phyloP scores from a whole-genome alignment of 208 protist species.

The Wallacemonas sp. region DNA sequence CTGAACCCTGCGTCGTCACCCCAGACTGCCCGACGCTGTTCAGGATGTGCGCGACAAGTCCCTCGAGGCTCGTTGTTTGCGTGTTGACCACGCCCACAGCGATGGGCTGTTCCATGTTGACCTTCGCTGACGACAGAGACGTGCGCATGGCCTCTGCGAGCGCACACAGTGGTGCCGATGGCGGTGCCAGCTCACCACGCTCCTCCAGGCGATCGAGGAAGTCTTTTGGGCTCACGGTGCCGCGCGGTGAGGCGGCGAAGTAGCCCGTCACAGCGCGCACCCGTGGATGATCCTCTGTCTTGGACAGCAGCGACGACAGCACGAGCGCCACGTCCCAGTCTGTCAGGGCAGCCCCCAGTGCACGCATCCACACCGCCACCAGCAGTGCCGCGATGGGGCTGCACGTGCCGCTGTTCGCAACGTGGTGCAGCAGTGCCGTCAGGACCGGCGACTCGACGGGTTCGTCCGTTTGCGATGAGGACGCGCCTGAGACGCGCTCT shows the following conservation, averaged over 20 bases:
- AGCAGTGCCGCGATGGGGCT: constrained; percentile 46
- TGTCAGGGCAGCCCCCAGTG: constrained; percentile 54
- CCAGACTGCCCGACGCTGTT: neutral
- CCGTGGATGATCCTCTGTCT: constrained; percentile 65
- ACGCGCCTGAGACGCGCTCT: neutral
- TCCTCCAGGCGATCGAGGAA: constrained; percentile 47
- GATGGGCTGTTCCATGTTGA: constrained; percentile 36
- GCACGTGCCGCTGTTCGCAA: constrained; percentile 36
- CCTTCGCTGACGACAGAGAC: constrained; percentile 40
- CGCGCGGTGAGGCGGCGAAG: constrained; percentile 38
- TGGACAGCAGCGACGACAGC: constrained; percentile 39
- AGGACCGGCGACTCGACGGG: constrained; percentile 42
- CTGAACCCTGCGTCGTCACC: too few relatives aligned
- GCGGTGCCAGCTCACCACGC: constrained; percentile 27
- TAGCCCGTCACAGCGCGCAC: constrained; percentile 47
- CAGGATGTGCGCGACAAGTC: constrained; percentile 42
- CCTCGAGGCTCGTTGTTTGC: constrained; percentile 40
- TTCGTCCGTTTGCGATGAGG: neutral
- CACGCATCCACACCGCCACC: constrained; percentile 77
- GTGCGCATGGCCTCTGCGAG: constrained; percentile 50
- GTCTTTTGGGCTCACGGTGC: constrained; percentile 47
- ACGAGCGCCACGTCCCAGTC: constrained; percentile 80
- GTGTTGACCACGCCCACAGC: constrained; percentile 60
- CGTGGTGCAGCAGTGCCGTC: constrained; percentile 77
- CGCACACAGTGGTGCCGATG: constrained; percentile 8